phyloP scores from a whole-genome alignment of 164 flowering plant genomes.

The Magnolia sinica region DNA sequence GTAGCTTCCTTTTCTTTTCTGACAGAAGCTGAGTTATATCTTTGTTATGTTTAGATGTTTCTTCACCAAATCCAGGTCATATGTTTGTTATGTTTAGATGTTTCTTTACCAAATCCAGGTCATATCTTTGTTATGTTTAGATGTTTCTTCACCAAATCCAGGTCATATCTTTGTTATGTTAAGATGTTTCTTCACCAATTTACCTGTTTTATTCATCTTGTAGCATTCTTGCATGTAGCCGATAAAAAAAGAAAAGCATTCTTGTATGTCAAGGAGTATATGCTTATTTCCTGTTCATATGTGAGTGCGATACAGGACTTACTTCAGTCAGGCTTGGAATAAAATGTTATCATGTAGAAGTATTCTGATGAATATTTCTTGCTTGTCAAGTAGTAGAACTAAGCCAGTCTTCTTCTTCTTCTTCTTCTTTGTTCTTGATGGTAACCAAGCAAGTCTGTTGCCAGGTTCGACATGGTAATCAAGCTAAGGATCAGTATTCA shows the following conservation, averaged over 20 bases:
- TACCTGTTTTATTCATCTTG: background rate
- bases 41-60: too few species aligned
- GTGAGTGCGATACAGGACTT: background rate
- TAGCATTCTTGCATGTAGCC: background rate
- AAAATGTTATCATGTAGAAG: background rate
- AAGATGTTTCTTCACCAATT: background rate
- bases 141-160: too few species aligned
- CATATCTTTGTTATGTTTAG: too few species aligned
- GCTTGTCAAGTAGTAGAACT: background rate
- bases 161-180: too few species aligned
- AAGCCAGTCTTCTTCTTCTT: background rate
- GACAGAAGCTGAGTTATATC: too few species aligned
- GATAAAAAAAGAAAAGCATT: background rate
- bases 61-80: too few species aligned
- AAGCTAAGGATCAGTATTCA: constrained; percentile 8
- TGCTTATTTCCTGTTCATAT: background rate
- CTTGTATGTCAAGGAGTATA: background rate
- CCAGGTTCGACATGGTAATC: constrained; percentile 26
- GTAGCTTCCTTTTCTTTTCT: too few species aligned
- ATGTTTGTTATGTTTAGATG: too few species aligned
- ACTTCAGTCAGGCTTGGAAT: background rate
- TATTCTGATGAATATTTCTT: too few species aligned
- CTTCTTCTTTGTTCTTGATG: background rate
- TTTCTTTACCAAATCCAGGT: too few species aligned
- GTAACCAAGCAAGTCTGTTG: background rate